Percentiles rank a stretch among this genome's conserved stretches.
phyloP scores from a whole-genome alignment of 345 rosid species.

The Arabis hirsuta region DNA sequence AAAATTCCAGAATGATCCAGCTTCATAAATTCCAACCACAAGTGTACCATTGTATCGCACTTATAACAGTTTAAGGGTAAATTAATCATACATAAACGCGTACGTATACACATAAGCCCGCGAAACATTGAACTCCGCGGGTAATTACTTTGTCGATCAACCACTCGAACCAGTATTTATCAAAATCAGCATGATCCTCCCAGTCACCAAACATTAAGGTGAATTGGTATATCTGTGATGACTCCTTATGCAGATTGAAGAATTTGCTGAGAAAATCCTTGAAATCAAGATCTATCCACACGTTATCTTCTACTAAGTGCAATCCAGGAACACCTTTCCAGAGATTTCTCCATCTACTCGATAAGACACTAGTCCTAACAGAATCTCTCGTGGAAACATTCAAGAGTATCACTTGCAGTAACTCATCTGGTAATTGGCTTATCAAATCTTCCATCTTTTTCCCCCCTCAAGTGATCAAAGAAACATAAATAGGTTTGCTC shows the following conservation, averaged over 20 bases:
- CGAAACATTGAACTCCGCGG: background rate
- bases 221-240: background rate
- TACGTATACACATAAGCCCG: no score
- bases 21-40: background rate
- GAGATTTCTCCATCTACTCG: slow-evolving; percentile 5
- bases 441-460: background rate
- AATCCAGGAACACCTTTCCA: background rate
- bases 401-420: background rate
- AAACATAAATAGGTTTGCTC: no score
- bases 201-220: background rate
- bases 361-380: background rate
- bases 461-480: no score
- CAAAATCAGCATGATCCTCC: background rate
- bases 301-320: background rate
- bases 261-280: background rate
- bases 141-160: background rate
- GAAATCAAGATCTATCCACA: background rate
- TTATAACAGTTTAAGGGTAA: background rate
- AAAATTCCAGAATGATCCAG: background rate
- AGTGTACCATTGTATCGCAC: slow-evolving; percentile 7
- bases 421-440: background rate
- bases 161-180: background rate
- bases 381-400: background rate
- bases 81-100: background rate
- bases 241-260: background rate